Conservation (phyloP, 768 basidiomycete species). For the Suillus fuscotomentosus region DNA sequence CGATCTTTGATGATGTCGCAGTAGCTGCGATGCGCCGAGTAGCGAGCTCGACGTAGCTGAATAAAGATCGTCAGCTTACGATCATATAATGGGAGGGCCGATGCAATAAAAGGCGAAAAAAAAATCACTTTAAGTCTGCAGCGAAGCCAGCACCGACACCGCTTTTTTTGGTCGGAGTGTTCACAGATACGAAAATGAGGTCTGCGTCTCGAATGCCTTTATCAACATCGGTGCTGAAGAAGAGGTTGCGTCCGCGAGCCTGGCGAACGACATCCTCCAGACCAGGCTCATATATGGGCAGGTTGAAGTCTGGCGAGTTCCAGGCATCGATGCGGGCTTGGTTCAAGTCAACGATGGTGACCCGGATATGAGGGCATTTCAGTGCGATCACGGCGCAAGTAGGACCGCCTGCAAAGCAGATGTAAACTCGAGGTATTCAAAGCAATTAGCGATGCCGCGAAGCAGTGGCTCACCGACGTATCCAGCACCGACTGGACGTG, state of each 20-base stretch:
- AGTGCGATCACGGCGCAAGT: slow-evolving; percentile 94
- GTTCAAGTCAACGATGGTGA: slow-evolving; percentile 99
- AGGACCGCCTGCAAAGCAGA: slow-evolving; percentile 67
- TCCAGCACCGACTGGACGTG: slow-evolving; percentile 72
- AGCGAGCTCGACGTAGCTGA: slow-evolving; percentile 94
- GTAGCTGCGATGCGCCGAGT: slow-evolving; percentile 95
- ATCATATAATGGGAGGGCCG: slow-evolving; percentile 4
- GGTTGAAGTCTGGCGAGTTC: slow-evolving; percentile 81
- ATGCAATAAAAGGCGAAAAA: slow-evolving; percentile 5
- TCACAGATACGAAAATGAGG: slow-evolving; percentile 97
- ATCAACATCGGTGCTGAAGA: slow-evolving; percentile 96
- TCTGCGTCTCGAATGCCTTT: slow-evolving; percentile 92
- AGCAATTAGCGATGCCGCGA: slow-evolving; percentile 4
- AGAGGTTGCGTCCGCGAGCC: slow-evolving; percentile 91
- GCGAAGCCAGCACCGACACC: slow-evolving; percentile 98
- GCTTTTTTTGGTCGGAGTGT: slow-evolving; percentile 98
- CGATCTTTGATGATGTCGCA: slow-evolving; percentile 91
- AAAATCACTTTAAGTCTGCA: slow-evolving; percentile 91
- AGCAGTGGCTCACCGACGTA: slow-evolving; percentile 73
- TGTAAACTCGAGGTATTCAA: slow-evolving; percentile 14
- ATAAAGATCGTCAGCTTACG: not conserved
- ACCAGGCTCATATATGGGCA: slow-evolving; percentile 98
- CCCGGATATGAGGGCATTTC: slow-evolving; percentile 88
- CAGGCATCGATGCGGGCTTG: slow-evolving; percentile 92
- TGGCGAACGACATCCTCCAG: slow-evolving; percentile 86